These are phyloP conservation scores for Microsporum ferrugineum DNA, from an alignment of 2,329 filamentous ascomycete species.

Conservation along the genomic window DNA sequence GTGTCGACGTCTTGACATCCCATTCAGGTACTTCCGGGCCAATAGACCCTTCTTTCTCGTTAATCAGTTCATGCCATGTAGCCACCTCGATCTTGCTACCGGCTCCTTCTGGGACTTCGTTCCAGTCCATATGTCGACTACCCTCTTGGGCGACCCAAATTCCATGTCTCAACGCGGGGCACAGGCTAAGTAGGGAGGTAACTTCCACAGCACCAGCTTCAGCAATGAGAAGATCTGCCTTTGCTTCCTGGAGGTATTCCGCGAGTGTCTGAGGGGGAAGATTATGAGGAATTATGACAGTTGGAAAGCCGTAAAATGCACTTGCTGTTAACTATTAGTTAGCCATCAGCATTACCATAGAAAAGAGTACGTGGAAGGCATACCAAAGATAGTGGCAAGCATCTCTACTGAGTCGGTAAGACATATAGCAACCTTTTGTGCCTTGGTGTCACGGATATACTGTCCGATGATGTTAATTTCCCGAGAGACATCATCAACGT, in stretches of 20 bases:
- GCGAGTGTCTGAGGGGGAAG: conserved; percentile 57
- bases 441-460: conserved; percentile 56
- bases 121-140: conserved; percentile 91
- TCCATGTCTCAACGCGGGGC: conserved; percentile 60
- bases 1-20: conserved; percentile 42
- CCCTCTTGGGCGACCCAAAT: conserved; percentile 90
- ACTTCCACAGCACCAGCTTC: conserved; percentile 80
- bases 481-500: conserved; percentile 59
- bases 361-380: conserved; percentile 11
- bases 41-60: conserved; percentile 51
- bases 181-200: conserved; percentile 56
- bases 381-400: conserved; percentile 64
- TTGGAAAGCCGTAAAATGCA: conserved; percentile 76
- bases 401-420: conserved; percentile 89
- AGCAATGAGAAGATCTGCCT: conserved; percentile 71
- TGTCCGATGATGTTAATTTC: conserved; percentile 84
- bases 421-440: conserved; percentile 71
- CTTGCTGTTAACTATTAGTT: conserved; percentile 47
- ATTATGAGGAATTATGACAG: conserved; percentile 76
- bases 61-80: conserved; percentile 87
- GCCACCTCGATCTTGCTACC: conserved; percentile 64
- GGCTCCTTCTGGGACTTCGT: conserved; percentile 67
- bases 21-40: conserved; percentile 54
- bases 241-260: conserved; percentile 58
- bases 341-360: background rate